Evolutionary conservation across 164 flowering plant genomes (phyloP).

Genomic region (Nelumbo lutea): DNA sequence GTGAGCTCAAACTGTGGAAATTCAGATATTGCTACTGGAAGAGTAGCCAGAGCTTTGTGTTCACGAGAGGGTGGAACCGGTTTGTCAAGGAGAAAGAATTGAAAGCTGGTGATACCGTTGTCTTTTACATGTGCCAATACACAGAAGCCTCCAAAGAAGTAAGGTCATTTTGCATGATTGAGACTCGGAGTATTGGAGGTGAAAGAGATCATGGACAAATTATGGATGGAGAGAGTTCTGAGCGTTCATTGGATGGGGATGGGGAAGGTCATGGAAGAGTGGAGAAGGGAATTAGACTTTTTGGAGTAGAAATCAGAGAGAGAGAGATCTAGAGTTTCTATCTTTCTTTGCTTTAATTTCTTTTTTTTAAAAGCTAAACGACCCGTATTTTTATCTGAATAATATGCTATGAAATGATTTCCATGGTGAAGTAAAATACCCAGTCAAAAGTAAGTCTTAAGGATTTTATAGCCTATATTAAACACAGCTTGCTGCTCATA

Average conservation of each 20-base stretch:
- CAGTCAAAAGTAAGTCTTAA: too few species aligned
- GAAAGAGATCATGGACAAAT: not conserved
- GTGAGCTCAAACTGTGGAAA: conserved; percentile 6
- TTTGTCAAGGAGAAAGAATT: conserved; percentile 12
- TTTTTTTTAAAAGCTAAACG: too few species aligned
- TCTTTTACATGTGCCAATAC: not conserved
- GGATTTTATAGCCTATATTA: too few species aligned
- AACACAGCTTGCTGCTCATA: too few species aligned
- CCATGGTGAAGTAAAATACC: too few species aligned
- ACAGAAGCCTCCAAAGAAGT: not conserved
- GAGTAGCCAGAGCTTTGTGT: conserved; percentile 10
- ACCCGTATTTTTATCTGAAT: too few species aligned
- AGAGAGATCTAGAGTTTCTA: too few species aligned
- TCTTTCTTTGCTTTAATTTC: too few species aligned
- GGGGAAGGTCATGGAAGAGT: not conserved
- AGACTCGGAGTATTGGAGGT: not conserved
- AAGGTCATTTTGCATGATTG: not conserved
- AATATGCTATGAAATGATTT: too few species aligned
- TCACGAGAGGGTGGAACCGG: conserved; percentile 15
- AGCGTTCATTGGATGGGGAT: not conserved
- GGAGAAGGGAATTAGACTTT: not conserved
- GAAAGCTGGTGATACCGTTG: not conserved
- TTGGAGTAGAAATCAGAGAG: not conserved
- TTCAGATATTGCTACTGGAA: conserved; percentile 10
- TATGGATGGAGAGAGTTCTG: not conserved